A percentile compares a stretch with the other conserved stretches of the same genome.
Evolutionary conservation across 768 basidiomycete genomes (phyloP).

Genomic region (Omphalotus guepiniiformis): DNA sequence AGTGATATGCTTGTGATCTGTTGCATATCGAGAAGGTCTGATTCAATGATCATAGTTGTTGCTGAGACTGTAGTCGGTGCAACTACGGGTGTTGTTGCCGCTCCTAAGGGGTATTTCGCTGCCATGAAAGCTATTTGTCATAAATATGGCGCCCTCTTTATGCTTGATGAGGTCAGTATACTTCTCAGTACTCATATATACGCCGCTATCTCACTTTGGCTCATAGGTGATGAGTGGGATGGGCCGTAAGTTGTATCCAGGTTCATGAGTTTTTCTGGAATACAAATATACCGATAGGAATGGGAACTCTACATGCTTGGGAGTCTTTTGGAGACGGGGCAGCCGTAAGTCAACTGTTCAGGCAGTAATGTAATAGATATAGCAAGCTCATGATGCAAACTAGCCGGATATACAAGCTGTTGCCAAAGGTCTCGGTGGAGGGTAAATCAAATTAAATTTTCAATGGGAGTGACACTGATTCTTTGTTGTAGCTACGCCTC

Average conservation of each 20-base stretch:
- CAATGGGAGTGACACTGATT: not conserved
- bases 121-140: conserved; percentile 82
- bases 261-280: not conserved
- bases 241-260: conserved; percentile 58
- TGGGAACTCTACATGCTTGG: conserved; percentile 88
- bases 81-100: conserved; percentile 68
- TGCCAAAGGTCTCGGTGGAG: conserved; percentile 88
- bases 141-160: conserved; percentile 73
- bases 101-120: conserved; percentile 82
- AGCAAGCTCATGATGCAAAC: conserved; percentile 1
- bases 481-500: conserved; percentile 65
- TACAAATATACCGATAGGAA: conserved; percentile 43
- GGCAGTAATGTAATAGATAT: not conserved
- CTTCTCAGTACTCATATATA: not conserved
- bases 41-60: conserved; percentile 44
- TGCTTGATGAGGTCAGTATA: conserved; percentile 71
- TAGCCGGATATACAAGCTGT: conserved; percentile 85
- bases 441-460: conserved; percentile 39
- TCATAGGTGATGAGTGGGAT: conserved; percentile 78
- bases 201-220: not conserved
- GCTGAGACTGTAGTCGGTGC: conserved; percentile 89
- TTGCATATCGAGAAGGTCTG: not conserved
- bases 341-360: conserved; percentile 29
- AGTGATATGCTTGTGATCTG: conserved; percentile 23
- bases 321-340: conserved; percentile 75